These are phyloP conservation scores for Apiospora sp. DNA, from an alignment of 2,329 filamentous ascomycete genomes.

Conservation along the genomic window DNA sequence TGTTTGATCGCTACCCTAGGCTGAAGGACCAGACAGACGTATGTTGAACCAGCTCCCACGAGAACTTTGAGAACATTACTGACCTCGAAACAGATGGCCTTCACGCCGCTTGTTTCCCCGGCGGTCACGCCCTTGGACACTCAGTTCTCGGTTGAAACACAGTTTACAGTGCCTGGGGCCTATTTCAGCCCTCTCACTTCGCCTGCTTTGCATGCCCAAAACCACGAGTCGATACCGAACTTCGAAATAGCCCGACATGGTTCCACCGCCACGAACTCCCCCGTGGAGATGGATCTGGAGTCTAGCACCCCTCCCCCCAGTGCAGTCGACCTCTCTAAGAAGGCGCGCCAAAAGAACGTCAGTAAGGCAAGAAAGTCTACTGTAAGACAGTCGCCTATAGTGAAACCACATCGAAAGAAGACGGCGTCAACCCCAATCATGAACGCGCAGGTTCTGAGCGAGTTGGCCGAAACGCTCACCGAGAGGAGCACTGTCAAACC, in stretches of 20 bases:
- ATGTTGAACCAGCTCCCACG: conserved; percentile 29
- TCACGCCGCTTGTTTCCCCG: conserved; percentile 84
- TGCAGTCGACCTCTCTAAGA: conserved; percentile 59
- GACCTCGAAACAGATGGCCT: conserved; percentile 65
- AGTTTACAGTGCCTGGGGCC: conserved; percentile 70
- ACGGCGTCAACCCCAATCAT: conserved; percentile 61
- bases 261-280: conserved; percentile 59
- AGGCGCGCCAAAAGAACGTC: conserved; percentile 59
- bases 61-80: conserved; percentile 22
- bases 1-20: conserved; percentile 72
- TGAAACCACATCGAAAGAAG: conserved; percentile 70
- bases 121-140: conserved; percentile 82
- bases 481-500: conserved; percentile 41
- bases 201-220: conserved; percentile 79
- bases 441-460: conserved; percentile 62
- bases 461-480: conserved; percentile 53
- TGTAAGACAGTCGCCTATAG: conserved; percentile 76
- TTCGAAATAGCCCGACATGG: conserved; percentile 54
- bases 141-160: conserved; percentile 67
- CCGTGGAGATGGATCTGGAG: conserved; percentile 64
- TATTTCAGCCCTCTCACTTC: conserved; percentile 88
- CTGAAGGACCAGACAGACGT: conserved; percentile 69
- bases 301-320: conserved; percentile 47
- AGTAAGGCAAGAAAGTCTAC: conserved; percentile 61
- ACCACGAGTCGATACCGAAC: conserved; percentile 52